A percentile compares a stretch with the other conserved stretches of the same genome.
Conservation (phyloP, 768 basidiomycete species). For the Hygrophorus pudorinus region DNA sequence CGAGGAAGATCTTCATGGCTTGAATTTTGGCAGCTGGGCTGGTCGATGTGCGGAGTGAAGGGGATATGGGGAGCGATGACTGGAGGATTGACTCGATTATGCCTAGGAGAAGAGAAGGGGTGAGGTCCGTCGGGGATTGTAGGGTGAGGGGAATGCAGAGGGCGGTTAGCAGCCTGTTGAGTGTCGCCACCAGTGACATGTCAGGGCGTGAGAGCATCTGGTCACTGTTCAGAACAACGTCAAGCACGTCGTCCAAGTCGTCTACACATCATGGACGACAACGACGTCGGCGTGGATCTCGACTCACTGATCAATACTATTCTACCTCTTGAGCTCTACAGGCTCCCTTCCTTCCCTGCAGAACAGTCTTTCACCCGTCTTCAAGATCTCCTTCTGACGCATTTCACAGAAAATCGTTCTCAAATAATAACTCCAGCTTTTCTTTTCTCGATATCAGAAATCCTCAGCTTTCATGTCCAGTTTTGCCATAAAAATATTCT, state of each 20-base stretch:
- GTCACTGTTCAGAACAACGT: too few species aligned
- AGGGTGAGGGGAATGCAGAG: constrained; percentile 38
- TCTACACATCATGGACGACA: too few species aligned
- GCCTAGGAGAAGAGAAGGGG: constrained; percentile 60
- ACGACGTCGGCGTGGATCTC: too few species aligned
- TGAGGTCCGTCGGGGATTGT: constrained; percentile 49
- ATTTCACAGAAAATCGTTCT: too few species aligned
- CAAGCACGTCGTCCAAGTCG: too few species aligned
- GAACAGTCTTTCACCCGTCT: too few species aligned
- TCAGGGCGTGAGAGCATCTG: too few species aligned
- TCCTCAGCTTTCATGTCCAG: not conserved
- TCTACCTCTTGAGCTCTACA: too few species aligned
- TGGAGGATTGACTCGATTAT: constrained; percentile 55
- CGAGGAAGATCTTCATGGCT: constrained; percentile 67
- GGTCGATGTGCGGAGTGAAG: constrained; percentile 9
- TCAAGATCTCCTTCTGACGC: too few species aligned
- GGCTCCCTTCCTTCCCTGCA: too few species aligned
- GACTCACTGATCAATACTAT: too few species aligned
- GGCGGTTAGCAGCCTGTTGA: constrained; percentile 37
- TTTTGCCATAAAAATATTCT: not conserved
- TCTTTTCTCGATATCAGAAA: not conserved
- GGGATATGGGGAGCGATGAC: constrained; percentile 39
- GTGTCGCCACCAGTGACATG: constrained; percentile 18
- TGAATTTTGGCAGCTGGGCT: constrained; percentile 37
- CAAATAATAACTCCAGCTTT: not conserved